Conservation (phyloP, 1,284 basidiomycete genomes). For the Ganoderma lingzhi region DNA sequence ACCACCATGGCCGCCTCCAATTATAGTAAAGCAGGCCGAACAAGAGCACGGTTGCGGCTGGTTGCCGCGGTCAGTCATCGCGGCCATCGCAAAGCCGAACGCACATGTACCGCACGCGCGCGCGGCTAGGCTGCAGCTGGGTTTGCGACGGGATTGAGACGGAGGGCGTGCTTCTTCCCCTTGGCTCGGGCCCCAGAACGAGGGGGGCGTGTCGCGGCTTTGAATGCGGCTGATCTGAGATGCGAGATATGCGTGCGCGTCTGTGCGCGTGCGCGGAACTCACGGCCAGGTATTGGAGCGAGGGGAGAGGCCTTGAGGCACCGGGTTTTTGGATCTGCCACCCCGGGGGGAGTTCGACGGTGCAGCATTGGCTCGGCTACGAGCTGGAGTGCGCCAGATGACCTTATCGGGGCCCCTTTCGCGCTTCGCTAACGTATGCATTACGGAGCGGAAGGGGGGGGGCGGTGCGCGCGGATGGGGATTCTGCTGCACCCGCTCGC, state of each 20-base stretch:
- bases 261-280: neutral
- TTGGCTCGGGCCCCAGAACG: constrained; percentile 4
- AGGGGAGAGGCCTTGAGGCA: neutral
- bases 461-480: neutral
- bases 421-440: constrained; percentile 6
- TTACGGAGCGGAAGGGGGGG: neutral
- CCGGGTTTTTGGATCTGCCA: constrained; percentile 5
- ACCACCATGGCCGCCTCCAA: neutral
- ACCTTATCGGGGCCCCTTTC: constrained; percentile 2
- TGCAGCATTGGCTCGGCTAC: neutral
- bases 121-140: neutral
- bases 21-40: neutral
- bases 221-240: constrained; percentile 2
- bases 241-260: neutral
- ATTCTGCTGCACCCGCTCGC: neutral
- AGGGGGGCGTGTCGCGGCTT: neutral
- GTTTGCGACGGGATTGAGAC: constrained; percentile 3
- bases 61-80: neutral
- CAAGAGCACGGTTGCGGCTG: neutral
- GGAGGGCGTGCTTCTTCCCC: constrained; percentile 4
- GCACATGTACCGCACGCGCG: neutral
- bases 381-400: constrained; percentile 12
- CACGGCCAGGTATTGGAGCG: neutral
- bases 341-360: neutral
- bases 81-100: neutral